A percentile compares a stretch with the other conserved stretches of the same genome.
Conservation (phyloP, 345 rosid genomes). For the Heritiera littoralis region DNA sequence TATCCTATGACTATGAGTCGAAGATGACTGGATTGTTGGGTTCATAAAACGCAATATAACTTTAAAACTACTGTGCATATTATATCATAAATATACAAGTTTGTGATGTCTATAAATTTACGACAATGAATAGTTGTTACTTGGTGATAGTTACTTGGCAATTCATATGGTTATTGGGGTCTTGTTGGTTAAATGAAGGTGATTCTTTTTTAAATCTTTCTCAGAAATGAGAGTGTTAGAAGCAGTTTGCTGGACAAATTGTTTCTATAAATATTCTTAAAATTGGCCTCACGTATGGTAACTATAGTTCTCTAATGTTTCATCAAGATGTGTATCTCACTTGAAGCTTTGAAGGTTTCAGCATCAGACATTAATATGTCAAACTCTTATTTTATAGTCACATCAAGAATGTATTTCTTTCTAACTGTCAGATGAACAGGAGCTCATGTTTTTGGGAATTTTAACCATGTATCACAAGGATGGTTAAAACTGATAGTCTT, state of each 20-base stretch:
- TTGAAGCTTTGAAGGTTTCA: constrained; percentile 3
- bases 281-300: not conserved
- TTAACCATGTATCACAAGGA: not conserved
- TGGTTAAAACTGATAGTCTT: not conserved
- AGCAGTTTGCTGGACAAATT: not conserved
- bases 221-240: not conserved
- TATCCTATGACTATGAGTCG: not conserved
- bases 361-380: not conserved
- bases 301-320: not conserved
- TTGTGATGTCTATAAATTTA: not conserved
- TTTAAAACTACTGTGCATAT: not conserved
- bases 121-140: not conserved
- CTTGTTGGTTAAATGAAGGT: not conserved
- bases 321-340: not conserved
- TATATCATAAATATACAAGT: not conserved
- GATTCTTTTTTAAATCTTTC: not conserved
- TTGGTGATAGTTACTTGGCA: not conserved
- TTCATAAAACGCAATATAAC: not conserved
- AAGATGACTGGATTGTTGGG: not conserved
- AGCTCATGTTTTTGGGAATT: not conserved
- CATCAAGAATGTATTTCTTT: not conserved
- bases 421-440: not conserved
- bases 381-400: not conserved
- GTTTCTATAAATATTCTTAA: not conserved
- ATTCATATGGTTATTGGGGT: not conserved